Evolutionary conservation across 108 stramenopile species (phyloP), one percentile per base, ranked within the genome.

Genomic region (Nannochloropsis salina): DNA sequence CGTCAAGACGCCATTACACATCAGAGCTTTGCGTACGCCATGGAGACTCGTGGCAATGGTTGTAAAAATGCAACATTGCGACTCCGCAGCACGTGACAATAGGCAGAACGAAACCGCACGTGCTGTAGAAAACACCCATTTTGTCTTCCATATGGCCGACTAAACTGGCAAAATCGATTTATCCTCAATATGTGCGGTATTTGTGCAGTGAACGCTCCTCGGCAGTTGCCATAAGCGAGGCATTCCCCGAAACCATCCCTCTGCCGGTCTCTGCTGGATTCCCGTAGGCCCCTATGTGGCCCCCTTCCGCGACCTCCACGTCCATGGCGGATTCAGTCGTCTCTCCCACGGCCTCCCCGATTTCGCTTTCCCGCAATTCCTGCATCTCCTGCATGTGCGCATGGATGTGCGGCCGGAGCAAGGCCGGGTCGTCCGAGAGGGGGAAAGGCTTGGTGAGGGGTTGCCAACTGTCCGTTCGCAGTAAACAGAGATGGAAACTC

Each of bases 321-420:
- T 74, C 61, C 61, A 74, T 74, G 20, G 61, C 61, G 20, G 61
- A 74, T n/a, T n/a, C 61, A n/a, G 61, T n/a, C n/a, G 61, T n/a
- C n/a, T 74, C 61, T n/a, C n/a, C 61, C 61, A 74, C 8, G 20
- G 61, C 61, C 6, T 74, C 61, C n/a, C 61, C 61, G n/a, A 6
- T 0, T 3, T 74, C 61, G 0, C 6, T n/a, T n/a, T 74, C 61
- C 20, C 61, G 20, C 61, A 74, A n/a, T 4, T 74, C 61, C 61
- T n/a, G 61, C 61, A 74, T 74, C n/a, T 74, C n/a, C 61, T 74
- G 61, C 20, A 74, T 74, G 61, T 74, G n/a, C 61, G n/a, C 61
- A n/a, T 74, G 61, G 8, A 74, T n/a, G 6, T 74, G 61, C 61
- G 61, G 61, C 61, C 61, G 61, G 20, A n/a, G 61, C 61, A 74